Evolutionary conservation across 2,329 filamentous ascomycete genomes (phyloP).

Genomic region (Aspergillus candidus): DNA sequence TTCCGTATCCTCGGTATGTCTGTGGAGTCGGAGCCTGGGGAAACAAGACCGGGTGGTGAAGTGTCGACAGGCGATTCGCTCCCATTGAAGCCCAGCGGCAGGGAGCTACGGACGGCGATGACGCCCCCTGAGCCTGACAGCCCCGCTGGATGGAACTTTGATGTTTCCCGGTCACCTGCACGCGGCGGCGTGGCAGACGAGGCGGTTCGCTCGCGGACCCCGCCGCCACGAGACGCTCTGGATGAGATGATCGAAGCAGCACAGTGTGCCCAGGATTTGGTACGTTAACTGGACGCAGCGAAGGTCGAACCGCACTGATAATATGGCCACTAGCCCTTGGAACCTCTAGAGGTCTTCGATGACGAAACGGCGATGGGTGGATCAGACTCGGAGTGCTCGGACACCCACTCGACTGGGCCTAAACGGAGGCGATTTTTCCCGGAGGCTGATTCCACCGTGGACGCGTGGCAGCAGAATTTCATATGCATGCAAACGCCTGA

Average conservation of each 20-base stretch:
- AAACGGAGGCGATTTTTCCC: slow-evolving; percentile 10
- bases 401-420: slow-evolving; percentile 8
- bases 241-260: slow-evolving; percentile 59
- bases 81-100: slow-evolving; percentile 25
- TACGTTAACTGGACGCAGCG: slow-evolving; percentile 17
- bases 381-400: slow-evolving; percentile 14
- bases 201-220: too few relatives aligned
- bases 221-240: slow-evolving; percentile 48
- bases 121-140: neutral
- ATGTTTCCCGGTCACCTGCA: too few relatives aligned
- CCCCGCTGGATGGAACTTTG: too few relatives aligned
- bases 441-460: slow-evolving; percentile 4
- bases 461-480: slow-evolving; percentile 42
- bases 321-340: slow-evolving; percentile 28
- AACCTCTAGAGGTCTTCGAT: slow-evolving; percentile 23
- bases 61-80: slow-evolving; percentile 13
- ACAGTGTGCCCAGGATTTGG: slow-evolving; percentile 54
- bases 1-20: slow-evolving; percentile 30
- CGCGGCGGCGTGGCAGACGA: too few relatives aligned
- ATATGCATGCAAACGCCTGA: slow-evolving; percentile 56
- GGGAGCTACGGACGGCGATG: slow-evolving; percentile 6
- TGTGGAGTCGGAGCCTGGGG: slow-evolving; percentile 6
- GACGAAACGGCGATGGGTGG: slow-evolving; percentile 15
- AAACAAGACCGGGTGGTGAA: slow-evolving; percentile 8
- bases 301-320: neutral